Evolutionary conservation across 805 yeast species (phyloP), one percentile per base, ranked within the genome.

Genomic region (Debaryomyces prosopidis): DNA sequence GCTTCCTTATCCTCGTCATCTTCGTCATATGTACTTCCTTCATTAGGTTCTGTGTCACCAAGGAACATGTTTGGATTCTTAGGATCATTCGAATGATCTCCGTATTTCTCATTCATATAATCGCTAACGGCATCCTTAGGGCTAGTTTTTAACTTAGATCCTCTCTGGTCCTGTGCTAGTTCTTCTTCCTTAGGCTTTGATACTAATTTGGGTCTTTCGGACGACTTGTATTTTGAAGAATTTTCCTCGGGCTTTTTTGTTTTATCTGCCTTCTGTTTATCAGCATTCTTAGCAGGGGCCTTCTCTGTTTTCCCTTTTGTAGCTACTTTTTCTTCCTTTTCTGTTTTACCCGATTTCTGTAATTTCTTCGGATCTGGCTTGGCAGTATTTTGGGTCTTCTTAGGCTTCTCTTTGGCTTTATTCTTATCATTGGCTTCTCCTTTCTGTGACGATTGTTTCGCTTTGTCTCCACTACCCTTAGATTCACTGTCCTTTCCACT

Each of bases 81-180:
- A 4, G 60, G 54, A 38, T 54, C 49, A 16, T 40, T n/a, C 36
- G 42, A 12, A 31, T 42, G 10, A 31, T 32, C 30, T 11, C 30
- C 33, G 12, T 30, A 30, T 30, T 30, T 30, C 12, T 30, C 33
- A 4, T 30, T 30, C 7, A 30, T 7, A 30, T n/a, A 30, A 12
- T 19, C 30, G 14, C 9, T 11, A 11, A 18, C 30, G 6, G 26
- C 16, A 36, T 14, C 40, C 19, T 36, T 23, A 23, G 26, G 26
- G 26, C 26, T 23, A 23, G 26, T 7, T 23, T 23, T 23, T 10
- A 23, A 23, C 26, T 23, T 23, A 23, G 26, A 23, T 23, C 26
- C 26, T 23, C 9, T 23, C 9, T 23, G 26, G 9, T 23, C 26
- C 9, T 23, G 3, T 23, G 26, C 26, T 3, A 10, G 9, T 23